phyloP scores from a whole-genome alignment of 176 grass and related monocot genomes.

The Sorghum bicolor region DNA sequence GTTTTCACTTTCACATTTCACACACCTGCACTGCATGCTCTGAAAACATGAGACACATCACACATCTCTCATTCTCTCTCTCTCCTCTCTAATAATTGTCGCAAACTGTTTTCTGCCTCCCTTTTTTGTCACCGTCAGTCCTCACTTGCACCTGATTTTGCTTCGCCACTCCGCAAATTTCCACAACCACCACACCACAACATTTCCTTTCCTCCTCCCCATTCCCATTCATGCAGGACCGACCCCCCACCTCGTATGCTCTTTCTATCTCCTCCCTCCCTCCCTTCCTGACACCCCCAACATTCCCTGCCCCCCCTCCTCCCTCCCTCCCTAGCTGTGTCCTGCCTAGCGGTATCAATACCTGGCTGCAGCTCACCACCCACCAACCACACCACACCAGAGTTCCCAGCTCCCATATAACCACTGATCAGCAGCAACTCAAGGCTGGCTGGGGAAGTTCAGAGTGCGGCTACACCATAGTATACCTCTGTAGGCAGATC shows the following conservation, averaged over 20 bases:
- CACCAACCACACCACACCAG: conserved; percentile 40
- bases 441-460: neutral
- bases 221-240: neutral
- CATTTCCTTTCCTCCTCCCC: neutral
- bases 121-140: conserved; percentile 23
- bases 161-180: conserved; percentile 33
- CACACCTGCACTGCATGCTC: neutral
- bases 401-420: conserved; percentile 18
- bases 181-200: conserved; percentile 11
- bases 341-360: conserved; percentile 41
- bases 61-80: neutral
- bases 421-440: conserved; percentile 5
- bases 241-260: neutral
- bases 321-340: conserved; percentile 39
- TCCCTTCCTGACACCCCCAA: conserved; percentile 23
- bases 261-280: neutral
- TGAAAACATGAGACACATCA: neutral
- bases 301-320: conserved; percentile 19
- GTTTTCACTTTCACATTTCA: neutral
- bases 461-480: neutral
- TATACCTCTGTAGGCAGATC: neutral
- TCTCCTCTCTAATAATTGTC: conserved; percentile 24
- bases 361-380: conserved; percentile 26
- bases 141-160: conserved; percentile 24
- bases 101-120: neutral